Evolutionary conservation across 257 asterid genomes (phyloP), one percentile per base, ranked within the genome.

Genomic region (Anisodus tanguticus): DNA sequence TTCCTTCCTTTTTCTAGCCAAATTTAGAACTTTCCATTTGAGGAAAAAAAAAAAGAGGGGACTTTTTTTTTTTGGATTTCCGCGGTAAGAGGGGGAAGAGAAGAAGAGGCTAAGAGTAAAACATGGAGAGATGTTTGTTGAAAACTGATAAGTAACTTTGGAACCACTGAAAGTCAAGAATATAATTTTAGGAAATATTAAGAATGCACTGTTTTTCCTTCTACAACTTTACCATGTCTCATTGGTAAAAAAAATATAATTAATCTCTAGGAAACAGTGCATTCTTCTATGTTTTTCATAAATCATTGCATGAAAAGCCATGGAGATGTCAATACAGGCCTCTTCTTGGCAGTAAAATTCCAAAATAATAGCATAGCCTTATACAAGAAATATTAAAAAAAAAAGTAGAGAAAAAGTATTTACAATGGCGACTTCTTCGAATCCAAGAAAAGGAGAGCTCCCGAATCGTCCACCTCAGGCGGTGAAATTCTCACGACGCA

Each of bases 401-500:
- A 26, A 0, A 9, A 0, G 0, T 4, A 6, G 41, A 57, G 17
- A 11, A 3, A 60, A 7, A 41, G 4, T 43, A 37, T 49, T 45
- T 53, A 22, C 62, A 69, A 89, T 90, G 92, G 88, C 90, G 0
- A 79, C 92, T 59, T 88, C 95, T 58, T 37, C 93, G 8, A 84
- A 86, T 43, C 83, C 88, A 69, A 87, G 41, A 68, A 85, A 80
- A 31, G 83, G 88, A 15, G 92, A 86, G 43, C 79, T 85, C 0
- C 22, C 76, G 63, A 88, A 72, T 67, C 91, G 86, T 0, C 91
- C 94, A 9, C 55, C 85, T 1, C 90, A 88, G 80, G 84, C 92
- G 0, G 93, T 94, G 47, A 95, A 95, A 79, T 93, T 93, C 81
- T 90, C 97, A 15, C 92, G 95, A 35, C 88, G 97, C 79, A 93